Evolutionary conservation across 352 stramenopile species (phyloP), one percentile per base, ranked within the genome.

Genomic region (Paralagenidium karlingii): DNA sequence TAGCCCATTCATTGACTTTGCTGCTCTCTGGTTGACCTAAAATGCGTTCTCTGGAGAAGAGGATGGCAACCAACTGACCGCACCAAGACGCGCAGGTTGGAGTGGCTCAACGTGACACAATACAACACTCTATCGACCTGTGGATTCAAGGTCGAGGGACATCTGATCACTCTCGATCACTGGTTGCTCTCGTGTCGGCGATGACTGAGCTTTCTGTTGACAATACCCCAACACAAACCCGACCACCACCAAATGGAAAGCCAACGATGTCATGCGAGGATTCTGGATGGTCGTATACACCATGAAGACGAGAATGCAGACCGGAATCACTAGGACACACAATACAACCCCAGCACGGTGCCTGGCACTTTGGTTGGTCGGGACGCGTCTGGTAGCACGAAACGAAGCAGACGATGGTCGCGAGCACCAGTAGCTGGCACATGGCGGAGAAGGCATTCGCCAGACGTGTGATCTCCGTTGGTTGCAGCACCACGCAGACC

Each of bases 381-480:
- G 22, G 65, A 47, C 43, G 92, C 73, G 53, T 83, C 78, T 8
- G 69, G 68, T 34, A 78, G 44, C 32, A 59, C 69, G 5, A 75
- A 43, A 3, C 92, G 76, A 7, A 98, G 60, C 88, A 76, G 37
- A 97, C 62, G 57, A 93, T 81, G 0, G 91, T 74, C 9, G 57
- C 61, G 48, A 96, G 94, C 43, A 97, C 88, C 24, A 97, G 51
- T 3, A 97, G 31, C 30, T 96, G 58, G 11, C 77, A 55, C 15
- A 78, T 59, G 12, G 73, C 68, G 30, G 92, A 94, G 45, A 93
- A 89, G 6, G 91, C 79, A 96, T 71, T 11, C 75, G 61, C 6
- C 95, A 40, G 33, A 93, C 60, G 32, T 66, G 58, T 20, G 88
- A n/a, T n/a, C n/a, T n/a, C n/a, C n/a, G n/a, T n/a, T 47, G 38